Base-by-base conservation (phyloP, 306 rosid species). In the Citrullus mucosospermus region DNA sequence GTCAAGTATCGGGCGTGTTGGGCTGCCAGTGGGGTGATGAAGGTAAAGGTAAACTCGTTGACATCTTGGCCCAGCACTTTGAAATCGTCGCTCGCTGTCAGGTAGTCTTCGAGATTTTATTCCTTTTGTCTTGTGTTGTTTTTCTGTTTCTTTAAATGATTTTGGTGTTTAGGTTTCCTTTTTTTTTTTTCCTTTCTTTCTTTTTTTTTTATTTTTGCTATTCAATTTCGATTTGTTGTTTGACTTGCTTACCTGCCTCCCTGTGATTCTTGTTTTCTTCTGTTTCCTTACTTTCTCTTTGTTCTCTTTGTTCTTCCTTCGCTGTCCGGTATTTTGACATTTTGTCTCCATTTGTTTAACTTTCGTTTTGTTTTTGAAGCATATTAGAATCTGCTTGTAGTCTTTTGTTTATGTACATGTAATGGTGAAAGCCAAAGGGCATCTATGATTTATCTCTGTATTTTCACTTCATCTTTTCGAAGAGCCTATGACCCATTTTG, bases 1-100 rank as follows among this genome's bases (percentile, higher is more conserved):
- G 91, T 67, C 97, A 92, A 81, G 93, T 95, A 0, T 92, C 99
- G 0, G 98, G 93, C 11, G 99, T 95, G 16, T 78, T 92, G 76
- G 97, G 99, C 36, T 86, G 93, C 83, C 99, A 95, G 75, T 95
- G 98, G 97, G 98, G 99, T 2, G 99, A 95, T 70, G 99, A 95
- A 86, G 99, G 99, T 46, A 95, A 95, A 79, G 99, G 99, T 38
- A 95, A 95, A 65, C 93, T 95, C 43, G 98, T 95, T 2, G 99
- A 92, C 48, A 85, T 95, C 87, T 85, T 92, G 85, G 99, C 97
- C 32, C 85, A 87, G 30, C 97, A 95, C 89, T 95, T 95, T 71
- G 87, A 92, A 68, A 76, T 95, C 77, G 99, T 95, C 81, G 97
- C 99, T 81, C 97, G 97, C 73, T 95, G 99, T 78, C 97, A 95